Evolutionary conservation across 495 filamentous ascomycete species (phyloP).

Genomic region (Aspergillus ellipticus): DNA sequence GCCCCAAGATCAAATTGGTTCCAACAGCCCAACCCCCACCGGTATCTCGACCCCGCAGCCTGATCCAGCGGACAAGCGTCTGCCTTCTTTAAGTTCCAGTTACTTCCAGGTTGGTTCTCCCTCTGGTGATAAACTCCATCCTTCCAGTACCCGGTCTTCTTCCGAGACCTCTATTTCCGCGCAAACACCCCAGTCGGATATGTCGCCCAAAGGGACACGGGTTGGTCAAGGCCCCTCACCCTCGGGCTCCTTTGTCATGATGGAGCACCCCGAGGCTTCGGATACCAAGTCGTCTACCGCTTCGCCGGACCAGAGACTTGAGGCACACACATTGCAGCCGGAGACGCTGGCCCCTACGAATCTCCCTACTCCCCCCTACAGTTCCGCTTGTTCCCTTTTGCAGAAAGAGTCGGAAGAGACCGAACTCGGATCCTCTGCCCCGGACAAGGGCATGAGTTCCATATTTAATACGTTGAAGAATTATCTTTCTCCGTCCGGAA

Average conservation of each 20-base stretch:
- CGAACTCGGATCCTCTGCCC: constrained; percentile 30
- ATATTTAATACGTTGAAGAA: constrained; percentile 42
- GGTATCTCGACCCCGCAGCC: constrained; percentile 85
- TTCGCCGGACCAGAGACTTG: constrained; percentile 17
- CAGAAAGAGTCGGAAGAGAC: constrained; percentile 42
- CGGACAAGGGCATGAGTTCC: constrained; percentile 34
- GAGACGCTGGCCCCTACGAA: constrained; percentile 28
- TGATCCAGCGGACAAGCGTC: constrained; percentile 82
- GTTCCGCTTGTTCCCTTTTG: constrained; percentile 37
- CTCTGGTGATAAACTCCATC: constrained; percentile 50
- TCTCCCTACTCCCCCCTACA: constrained; percentile 42
- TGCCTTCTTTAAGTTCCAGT: constrained; percentile 88
- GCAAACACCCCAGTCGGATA: constrained; percentile 30
- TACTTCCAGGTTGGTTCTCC: constrained; percentile 94
- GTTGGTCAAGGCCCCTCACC: constrained; percentile 26
- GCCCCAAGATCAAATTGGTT: constrained; percentile 71
- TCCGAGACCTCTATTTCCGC: constrained; percentile 38
- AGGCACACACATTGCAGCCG: constrained; percentile 17
- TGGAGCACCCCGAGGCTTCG: constrained; percentile 37
- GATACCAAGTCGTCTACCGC: constrained; percentile 22
- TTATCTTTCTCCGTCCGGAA: constrained; percentile 35
- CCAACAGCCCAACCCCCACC: constrained; percentile 72
- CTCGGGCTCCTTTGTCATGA: constrained; percentile 38
- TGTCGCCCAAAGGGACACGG: constrained; percentile 13
- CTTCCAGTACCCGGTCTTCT: constrained; percentile 47